phyloP scores from a whole-genome alignment of 345 rosid species.

The Citrus inodora region DNA sequence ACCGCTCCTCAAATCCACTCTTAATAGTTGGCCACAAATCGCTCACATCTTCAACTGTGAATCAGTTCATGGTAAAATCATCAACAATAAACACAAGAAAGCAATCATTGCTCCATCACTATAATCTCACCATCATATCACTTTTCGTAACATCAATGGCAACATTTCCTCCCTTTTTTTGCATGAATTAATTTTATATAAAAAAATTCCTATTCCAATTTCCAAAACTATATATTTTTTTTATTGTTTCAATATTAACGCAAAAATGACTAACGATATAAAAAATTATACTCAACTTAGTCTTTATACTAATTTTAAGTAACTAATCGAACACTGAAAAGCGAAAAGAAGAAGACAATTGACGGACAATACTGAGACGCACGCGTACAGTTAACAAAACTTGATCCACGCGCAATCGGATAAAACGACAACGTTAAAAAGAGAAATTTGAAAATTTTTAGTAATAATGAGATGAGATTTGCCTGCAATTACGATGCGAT shows the following conservation, averaged over 20 bases:
- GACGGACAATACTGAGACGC: neutral
- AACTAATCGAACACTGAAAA: neutral
- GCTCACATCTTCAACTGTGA: slow-evolving; percentile 88
- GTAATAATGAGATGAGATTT: slow-evolving; percentile 6
- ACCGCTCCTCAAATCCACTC: slow-evolving; percentile 59
- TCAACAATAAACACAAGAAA: neutral
- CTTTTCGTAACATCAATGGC: neutral
- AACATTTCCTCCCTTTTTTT: neutral
- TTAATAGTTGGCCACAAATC: slow-evolving; percentile 89
- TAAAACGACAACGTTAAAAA: neutral
- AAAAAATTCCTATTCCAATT: neutral
- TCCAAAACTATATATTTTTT: neutral
- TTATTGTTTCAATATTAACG: neutral
- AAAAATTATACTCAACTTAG: neutral
- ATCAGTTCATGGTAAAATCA: neutral
- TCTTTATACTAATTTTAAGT: neutral
- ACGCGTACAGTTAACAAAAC: neutral
- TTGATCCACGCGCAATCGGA: slow-evolving; percentile 7
- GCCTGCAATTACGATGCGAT: slow-evolving; percentile 87
- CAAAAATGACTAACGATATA: neutral
- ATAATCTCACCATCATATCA: neutral
- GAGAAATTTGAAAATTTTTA: neutral
- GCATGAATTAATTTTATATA: neutral
- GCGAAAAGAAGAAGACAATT: neutral
- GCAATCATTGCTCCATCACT: neutral